phyloP scores from a whole-genome alignment of 495 filamentous ascomycete genomes.

The Staphylotrichum longicolle region DNA sequence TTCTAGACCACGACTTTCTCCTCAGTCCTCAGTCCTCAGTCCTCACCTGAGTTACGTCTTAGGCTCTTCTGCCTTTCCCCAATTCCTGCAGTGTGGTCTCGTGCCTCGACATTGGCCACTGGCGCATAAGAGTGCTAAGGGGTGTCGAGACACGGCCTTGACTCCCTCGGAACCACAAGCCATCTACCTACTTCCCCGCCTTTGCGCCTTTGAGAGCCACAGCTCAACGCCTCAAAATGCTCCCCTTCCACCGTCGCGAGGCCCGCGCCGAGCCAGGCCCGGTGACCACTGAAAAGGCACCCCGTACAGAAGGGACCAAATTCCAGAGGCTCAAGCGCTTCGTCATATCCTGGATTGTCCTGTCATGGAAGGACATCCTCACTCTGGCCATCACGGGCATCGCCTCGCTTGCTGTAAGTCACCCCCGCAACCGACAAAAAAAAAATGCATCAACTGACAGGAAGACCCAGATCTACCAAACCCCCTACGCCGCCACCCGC shows the following conservation, averaged over 20 bases:
- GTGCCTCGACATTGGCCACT: too few species aligned
- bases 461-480: slow-evolving; percentile 50
- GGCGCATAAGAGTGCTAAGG: too few species aligned
- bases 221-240: not conserved
- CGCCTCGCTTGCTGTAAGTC: slow-evolving; percentile 56
- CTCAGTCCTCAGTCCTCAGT: not conserved
- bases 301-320: not conserved
- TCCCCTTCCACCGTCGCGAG: slow-evolving; percentile 16
- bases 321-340: slow-evolving; percentile 6
- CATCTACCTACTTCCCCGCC: too few species aligned
- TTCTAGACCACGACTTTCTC: not conserved
- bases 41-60: not conserved
- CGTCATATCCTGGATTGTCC: slow-evolving; percentile 49
- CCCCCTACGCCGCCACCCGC: slow-evolving; percentile 54
- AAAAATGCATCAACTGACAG: slow-evolving; percentile 15
- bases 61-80: too few species aligned
- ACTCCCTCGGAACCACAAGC: too few species aligned
- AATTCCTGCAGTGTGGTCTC: too few species aligned
- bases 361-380: slow-evolving; percentile 57
- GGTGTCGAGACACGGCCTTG: too few species aligned
- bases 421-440: not conserved
- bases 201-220: too few species aligned
- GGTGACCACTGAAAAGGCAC: not conserved
- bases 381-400: slow-evolving; percentile 57
- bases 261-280: not conserved